phyloP scores from a whole-genome alignment of 768 basidiomycete genomes.

The Rhizopogon sp. region DNA sequence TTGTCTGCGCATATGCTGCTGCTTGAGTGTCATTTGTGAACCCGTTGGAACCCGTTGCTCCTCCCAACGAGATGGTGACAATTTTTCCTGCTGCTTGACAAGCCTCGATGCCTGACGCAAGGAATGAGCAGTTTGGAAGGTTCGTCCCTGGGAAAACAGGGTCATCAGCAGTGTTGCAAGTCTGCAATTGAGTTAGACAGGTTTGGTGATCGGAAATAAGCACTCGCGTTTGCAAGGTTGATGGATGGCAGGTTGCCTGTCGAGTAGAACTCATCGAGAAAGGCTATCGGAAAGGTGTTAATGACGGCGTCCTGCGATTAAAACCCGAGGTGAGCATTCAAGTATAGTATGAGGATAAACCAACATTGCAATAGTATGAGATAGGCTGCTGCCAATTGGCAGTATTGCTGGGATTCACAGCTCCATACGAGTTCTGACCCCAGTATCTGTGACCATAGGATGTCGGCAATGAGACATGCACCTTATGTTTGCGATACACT shows the following conservation, averaged over 20 bases:
- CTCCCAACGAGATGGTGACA: slow-evolving; percentile 55
- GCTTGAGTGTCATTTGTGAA: slow-evolving; percentile 59
- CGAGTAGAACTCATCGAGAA: slow-evolving; percentile 55
- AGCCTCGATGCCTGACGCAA: slow-evolving; percentile 55
- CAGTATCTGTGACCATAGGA: slow-evolving; percentile 22
- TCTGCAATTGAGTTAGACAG: slow-evolving; percentile 31
- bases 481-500: not conserved
- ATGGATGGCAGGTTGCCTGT: slow-evolving; percentile 53
- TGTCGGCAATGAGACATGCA: not conserved
- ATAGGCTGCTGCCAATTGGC: slow-evolving; percentile 28
- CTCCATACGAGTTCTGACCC: slow-evolving; percentile 35
- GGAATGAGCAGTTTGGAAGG: slow-evolving; percentile 55
- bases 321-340: not conserved
- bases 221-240: slow-evolving; percentile 52
- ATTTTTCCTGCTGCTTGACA: slow-evolving; percentile 66
- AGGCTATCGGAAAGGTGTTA: slow-evolving; percentile 57
- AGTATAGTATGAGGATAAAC: not conserved
- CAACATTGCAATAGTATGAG: slow-evolving; percentile 27
- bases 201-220: not conserved
- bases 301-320: slow-evolving; percentile 45
- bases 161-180: slow-evolving; percentile 55
- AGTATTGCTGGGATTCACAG: slow-evolving; percentile 22
- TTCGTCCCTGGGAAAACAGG: slow-evolving; percentile 56
- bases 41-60: slow-evolving; percentile 56
- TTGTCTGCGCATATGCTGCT: slow-evolving; percentile 52